Evolutionary conservation across 1,284 basidiomycete genomes (phyloP), one percentile per base, ranked within the genome.

Genomic region (Ustilago tritici): DNA sequence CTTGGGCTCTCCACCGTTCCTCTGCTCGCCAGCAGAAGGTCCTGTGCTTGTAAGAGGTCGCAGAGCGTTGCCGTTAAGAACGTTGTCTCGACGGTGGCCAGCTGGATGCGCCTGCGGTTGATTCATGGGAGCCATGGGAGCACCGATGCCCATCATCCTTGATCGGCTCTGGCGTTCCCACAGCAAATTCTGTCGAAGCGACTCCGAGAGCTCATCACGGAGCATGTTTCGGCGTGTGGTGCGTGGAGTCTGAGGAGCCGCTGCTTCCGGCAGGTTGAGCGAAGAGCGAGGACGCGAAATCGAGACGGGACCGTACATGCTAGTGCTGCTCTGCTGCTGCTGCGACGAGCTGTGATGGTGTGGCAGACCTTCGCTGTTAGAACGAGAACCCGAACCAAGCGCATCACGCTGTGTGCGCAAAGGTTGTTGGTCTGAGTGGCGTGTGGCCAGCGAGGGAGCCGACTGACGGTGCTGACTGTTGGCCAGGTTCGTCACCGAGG

Each of bases 141-240:
- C 76, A 41, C 80, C 80, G 31, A 83, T 76, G n/a, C 84, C 84
- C 56, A 85, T 70, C 70, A 85, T 80, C 17, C 84, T 61, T 31
- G 81, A 78, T 12, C 84, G 75, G 40, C 76, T 84, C 63, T 86
- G 84, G 11, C 94, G 90, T 83, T 94, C 93, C 93, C 94, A 95
- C 6, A 95, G 87, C 76, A 96, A 83, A 80, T 95, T 93, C 56
- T 92, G 88, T 23, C 94, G 89, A 69, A 96, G 87, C 71, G 91
- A 92, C 87, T 95, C 94, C 54, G 92, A 92, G 83, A 96, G 88
- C 87, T 96, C 94, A 28, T 91, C 92, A 65, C 91, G 89, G 57
- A 95, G 88, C 93, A 95, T 95, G 80, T 91, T 90, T 56, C 92
- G 89, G 5, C 94, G 89, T 17, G 93, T 95, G 41, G 94, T 94